Conservation (phyloP, 306 rosid genomes). For the Gillenia trifoliata region DNA sequence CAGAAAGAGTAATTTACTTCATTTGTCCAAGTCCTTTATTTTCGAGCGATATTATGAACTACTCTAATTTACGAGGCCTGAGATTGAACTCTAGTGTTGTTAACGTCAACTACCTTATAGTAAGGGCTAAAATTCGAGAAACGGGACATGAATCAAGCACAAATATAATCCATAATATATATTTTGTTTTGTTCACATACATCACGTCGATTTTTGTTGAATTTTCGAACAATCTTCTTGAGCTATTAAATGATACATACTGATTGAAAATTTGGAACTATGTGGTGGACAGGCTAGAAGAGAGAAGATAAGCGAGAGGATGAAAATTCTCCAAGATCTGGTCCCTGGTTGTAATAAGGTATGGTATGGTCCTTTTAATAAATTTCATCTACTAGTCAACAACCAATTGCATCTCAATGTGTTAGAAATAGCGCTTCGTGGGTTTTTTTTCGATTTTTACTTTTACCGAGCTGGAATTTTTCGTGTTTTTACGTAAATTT, state of each 20-base stretch:
- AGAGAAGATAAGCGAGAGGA: conserved; percentile 93
- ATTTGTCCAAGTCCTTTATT: neutral
- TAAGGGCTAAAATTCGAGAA: neutral
- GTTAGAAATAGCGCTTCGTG: neutral
- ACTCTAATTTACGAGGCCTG: neutral
- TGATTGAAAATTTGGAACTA: conserved; percentile 28
- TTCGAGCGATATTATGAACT: neutral
- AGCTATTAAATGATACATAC: conserved; percentile 17
- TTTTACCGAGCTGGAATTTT: neutral
- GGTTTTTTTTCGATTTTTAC: neutral
- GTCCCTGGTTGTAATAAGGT: conserved; percentile 98
- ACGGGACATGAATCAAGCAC: neutral
- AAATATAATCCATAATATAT: neutral
- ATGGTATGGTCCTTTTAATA: conserved; percentile 18
- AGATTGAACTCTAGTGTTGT: neutral
- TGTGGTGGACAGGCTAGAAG: conserved; percentile 77
- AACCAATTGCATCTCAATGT: neutral
- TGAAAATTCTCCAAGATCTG: conserved; percentile 89
- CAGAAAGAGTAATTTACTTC: conserved; percentile 70
- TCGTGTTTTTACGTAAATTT: neutral
- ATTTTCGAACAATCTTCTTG: conserved; percentile 6
- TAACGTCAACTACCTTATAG: neutral
- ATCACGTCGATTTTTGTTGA: neutral
- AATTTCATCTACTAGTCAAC: neutral
- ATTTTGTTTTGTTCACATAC: neutral